Base-by-base conservation (phyloP, 306 rosid species). In the Casuarina glauca region DNA sequence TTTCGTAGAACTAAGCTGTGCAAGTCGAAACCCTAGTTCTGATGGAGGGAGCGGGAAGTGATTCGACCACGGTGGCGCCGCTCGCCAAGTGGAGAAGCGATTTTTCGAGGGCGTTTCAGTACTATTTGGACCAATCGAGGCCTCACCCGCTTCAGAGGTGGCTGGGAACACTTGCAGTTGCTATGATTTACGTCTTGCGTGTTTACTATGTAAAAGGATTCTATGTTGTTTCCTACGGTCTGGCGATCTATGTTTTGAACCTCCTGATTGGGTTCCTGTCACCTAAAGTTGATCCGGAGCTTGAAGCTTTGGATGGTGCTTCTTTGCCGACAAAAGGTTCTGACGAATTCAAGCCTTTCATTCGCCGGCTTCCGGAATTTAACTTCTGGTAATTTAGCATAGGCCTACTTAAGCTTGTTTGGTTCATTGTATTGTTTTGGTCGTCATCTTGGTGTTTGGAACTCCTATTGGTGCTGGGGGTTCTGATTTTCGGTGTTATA, bases 301-400 rank as follows among this genome's bases (percentile, higher is more conserved):
- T 35, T 2, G 41, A 45, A 36, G 72, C 74, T 35, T 26, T 32
- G 45, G 77, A 69, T 41, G 81, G 73, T 6, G 20, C 77, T 73
- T 50, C 75, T 3, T 36, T 74, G 74, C 82, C 82, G 1, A 84
- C 79, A 2, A 69, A 35, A 63, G 82, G 72, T 70, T 72, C 82
- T 36, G 87, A 80, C 53, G 82, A 84, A 41, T 80, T 84, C 54
- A 78, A 78, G 69, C 76, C 81, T 70, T 80, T 80, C 78, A 77
- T 84, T 54, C 80, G 84, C 71, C 87, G 77, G 42, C 85, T 84
- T 6, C 87, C 87, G 0, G 85, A 84, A 49, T 84, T 84, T 54
- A 77, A 74, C 74, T 80, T 84, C 82, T 84, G 87, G 87, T 84
- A 73, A 68, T 7, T 41, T 13, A 38, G 39, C 38, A 63, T 36